Evolutionary conservation across 768 basidiomycete species (phyloP), one percentile per base, ranked within the genome.

Genomic region (Auricularia heimuer): DNA sequence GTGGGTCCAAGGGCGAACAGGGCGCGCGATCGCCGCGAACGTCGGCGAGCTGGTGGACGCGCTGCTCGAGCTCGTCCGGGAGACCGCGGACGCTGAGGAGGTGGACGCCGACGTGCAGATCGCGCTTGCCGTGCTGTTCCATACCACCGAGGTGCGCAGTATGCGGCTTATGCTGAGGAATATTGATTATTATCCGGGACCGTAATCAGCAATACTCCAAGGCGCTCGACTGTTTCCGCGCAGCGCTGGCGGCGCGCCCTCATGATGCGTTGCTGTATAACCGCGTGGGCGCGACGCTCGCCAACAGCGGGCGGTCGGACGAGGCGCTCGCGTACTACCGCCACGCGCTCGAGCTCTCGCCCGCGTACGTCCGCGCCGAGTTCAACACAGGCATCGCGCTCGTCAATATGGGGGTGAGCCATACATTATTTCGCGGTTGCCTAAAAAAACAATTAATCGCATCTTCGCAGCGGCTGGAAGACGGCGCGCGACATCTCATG

Each of bases 91-190:
- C 47, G 83, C 81, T 3, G 80, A 80, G 63, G 16, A 34, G 21
- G 82, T 98, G 29, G 97, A 99, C 73, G 88, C 96, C 8, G 96
- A 99, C 74, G 86, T 95, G 35, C 97, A 99, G 77, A 86, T 98
- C 61, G 97, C 94, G 3, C 80, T 99, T 62, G 96, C 94, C 3
- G 89, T 98, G 45, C 72, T 98, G 71, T 82, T 99, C 73, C 98
- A 97, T 74, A 85, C 90, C 8, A 92, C 87, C 65, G 96, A 97
- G 80, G 93, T 92, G 67, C 33, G 78, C 69, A 3, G 47, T 12
- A 29, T 12, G 18, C 33, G 29, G 29, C 0, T 29, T 29, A 29
- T 29, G 0, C 0, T 29, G 29, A 29, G 0, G 29, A 29, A 29
- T 29, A 29, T 29, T 29, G 2, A 29, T 58, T 18, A 58, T 29